Evolutionary conservation across 2,329 filamentous ascomycete species (phyloP), one percentile per base, ranked within the genome.

Genomic region (Stemphylium vesicarium): DNA sequence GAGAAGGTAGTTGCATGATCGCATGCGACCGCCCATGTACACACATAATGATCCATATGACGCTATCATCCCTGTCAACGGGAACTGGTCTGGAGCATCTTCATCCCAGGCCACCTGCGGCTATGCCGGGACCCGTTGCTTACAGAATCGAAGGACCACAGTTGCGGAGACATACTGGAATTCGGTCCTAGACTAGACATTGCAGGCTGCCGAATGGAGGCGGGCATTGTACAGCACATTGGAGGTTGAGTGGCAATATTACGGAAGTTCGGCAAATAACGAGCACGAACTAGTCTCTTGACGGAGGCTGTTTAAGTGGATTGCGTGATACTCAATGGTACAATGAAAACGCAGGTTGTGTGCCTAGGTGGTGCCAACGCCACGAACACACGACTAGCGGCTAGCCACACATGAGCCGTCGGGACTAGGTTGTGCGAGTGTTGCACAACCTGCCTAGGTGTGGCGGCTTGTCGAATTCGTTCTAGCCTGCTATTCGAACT

Each of bases 121-220:
- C 22, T 24, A 3, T 24, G 5, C 22, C 22, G 22, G 22, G 22
- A 24, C 22, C 22, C 4, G 22, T 24, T 24, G 22, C 22, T 24
- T 6, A 24, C 6, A 7, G 5, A 24, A 3, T 24, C 22, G 2
- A 24, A 24, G 22, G 22, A 24, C 22, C 22, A 12, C 12, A 37
- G 35, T 15, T 8, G 44, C 44, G 10, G 20, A 59, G 54, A 55
- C 36, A n/a, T 20, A 6, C n/a, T 5, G 12, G 24, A 9, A 29
- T 4, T 31, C 12, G 26, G 16, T 4, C 39, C 36, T 59, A 60
- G 58, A 47, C 59, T 43, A 52, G 53, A 52, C 46, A 44, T 56
- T 40, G 44, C 50, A 50, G 43, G 47, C 31, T 39, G 26, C 36
- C 43, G 20, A 16, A 47, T 47, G 31, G 29, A 33, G 32, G 22